These are phyloP conservation scores for Amanita thiersii DNA, from an alignment of 768 basidiomycete species.

Conservation along the genomic window DNA sequence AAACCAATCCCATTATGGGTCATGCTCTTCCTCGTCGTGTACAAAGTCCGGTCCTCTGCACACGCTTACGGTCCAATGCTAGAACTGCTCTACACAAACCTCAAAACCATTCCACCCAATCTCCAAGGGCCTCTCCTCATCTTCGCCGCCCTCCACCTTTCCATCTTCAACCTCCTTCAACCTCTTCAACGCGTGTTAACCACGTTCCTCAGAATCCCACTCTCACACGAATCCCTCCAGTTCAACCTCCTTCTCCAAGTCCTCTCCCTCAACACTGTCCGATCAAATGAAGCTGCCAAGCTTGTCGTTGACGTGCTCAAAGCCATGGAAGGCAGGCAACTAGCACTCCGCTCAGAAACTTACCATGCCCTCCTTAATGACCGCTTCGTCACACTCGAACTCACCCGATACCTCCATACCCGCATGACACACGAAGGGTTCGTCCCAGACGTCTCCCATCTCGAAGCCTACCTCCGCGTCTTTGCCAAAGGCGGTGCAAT, in stretches of 20 bases:
- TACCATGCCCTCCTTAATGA: conserved; percentile 39
- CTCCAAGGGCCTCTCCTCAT: conserved; percentile 37
- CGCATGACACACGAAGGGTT: conserved; percentile 32
- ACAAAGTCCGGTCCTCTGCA: conserved; percentile 33
- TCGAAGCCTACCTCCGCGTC: conserved; percentile 40
- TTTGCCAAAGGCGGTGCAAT: conserved; percentile 37
- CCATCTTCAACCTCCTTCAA: conserved; percentile 37
- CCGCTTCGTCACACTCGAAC: conserved; percentile 39
- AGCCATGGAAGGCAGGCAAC: conserved; percentile 37
- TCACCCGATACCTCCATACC: conserved; percentile 37
- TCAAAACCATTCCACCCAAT: conserved; percentile 21
- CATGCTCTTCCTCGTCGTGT: conserved; percentile 38
- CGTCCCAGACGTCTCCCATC: conserved; percentile 31
- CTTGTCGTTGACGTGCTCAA: conserved; percentile 32
- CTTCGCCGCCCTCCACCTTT: conserved; percentile 38
- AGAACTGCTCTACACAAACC: conserved; percentile 33
- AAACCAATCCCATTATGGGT: conserved; percentile 43
- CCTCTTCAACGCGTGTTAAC: conserved; percentile 38
- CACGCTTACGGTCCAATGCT: conserved; percentile 38
- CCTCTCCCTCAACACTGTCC: conserved; percentile 31
- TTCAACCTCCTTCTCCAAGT: conserved; percentile 51
- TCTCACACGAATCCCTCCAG: conserved; percentile 21
- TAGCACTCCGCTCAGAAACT: conserved; percentile 31
- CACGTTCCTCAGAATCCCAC: conserved; percentile 27
- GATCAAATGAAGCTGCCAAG: conserved; percentile 29